Percentiles rank a stretch among this genome's conserved stretches.
phyloP scores from a whole-genome alignment of 2,329 filamentous ascomycete species.

The Colletotrichum sp. region DNA sequence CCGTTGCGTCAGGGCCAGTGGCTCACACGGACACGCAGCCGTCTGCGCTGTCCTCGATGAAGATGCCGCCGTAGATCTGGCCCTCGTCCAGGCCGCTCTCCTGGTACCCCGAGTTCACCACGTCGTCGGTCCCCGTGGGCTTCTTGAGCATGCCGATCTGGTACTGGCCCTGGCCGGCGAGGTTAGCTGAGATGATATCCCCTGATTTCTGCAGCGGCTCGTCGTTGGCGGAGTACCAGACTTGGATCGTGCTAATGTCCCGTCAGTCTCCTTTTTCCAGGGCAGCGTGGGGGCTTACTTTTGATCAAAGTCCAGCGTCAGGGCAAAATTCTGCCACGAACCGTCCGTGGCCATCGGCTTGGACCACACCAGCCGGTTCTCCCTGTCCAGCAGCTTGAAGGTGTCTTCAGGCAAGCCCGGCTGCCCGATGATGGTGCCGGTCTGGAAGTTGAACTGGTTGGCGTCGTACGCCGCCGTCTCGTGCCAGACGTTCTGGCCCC shows the following conservation, averaged over 20 bases:
- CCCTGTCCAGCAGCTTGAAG: slow-evolving; percentile 20
- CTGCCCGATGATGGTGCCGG: slow-evolving; percentile 33
- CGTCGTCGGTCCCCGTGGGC: slow-evolving; percentile 53
- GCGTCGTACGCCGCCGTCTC: slow-evolving; percentile 39
- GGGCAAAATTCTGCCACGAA: slow-evolving; percentile 25
- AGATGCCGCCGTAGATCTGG: slow-evolving; percentile 54
- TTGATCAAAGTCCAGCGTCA: slow-evolving; percentile 22
- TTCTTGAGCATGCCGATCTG: slow-evolving; percentile 66
- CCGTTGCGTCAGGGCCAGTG: neutral
- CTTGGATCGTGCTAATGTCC: slow-evolving; percentile 19
- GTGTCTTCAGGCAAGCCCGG: neutral
- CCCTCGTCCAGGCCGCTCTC: slow-evolving; percentile 51
- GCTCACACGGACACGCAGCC: slow-evolving; percentile 44
- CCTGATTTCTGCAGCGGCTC: slow-evolving; percentile 3
- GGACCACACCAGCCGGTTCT: slow-evolving; percentile 20
- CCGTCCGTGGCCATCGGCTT: slow-evolving; percentile 12
- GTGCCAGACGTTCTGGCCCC: slow-evolving; percentile 38
- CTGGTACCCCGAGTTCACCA: slow-evolving; percentile 55
- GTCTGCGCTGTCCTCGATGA: slow-evolving; percentile 50
- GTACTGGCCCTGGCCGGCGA: slow-evolving; percentile 26
- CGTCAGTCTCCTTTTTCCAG: too few species aligned
- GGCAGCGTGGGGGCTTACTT: neutral
- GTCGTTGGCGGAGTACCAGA: slow-evolving; percentile 19
- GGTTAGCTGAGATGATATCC: neutral
- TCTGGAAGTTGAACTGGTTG: slow-evolving; percentile 43